Conservation (phyloP, 2,329 filamentous ascomycete genomes). For the Coniochaeta hoffmannii region DNA sequence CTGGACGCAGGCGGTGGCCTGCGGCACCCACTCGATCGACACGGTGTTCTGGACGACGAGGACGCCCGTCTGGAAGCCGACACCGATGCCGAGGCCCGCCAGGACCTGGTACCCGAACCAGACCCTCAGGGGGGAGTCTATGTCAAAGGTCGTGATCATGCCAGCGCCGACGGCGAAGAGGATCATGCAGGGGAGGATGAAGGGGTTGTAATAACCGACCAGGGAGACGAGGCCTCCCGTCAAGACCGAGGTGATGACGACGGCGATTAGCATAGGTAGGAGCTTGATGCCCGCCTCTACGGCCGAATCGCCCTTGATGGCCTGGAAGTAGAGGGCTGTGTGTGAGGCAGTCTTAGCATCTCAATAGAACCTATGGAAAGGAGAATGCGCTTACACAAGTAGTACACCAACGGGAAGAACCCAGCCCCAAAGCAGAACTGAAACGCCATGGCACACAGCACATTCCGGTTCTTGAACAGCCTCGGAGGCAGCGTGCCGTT, state of each 20-base stretch:
- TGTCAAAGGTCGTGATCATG: slow-evolving; percentile 45
- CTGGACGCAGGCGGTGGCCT: slow-evolving; percentile 42
- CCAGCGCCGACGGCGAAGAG: slow-evolving; percentile 38
- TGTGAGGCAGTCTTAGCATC: background rate
- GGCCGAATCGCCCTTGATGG: slow-evolving; percentile 43
- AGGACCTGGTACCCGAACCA: slow-evolving; percentile 56
- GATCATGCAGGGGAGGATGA: slow-evolving; percentile 30
- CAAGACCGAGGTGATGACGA: slow-evolving; percentile 34
- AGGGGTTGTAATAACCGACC: slow-evolving; percentile 36
- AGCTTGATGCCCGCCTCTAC: slow-evolving; percentile 48
- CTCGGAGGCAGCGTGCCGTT: slow-evolving; percentile 40
- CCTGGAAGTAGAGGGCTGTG: slow-evolving; percentile 46
- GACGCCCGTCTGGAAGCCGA: slow-evolving; percentile 39
- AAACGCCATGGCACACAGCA: slow-evolving; percentile 31
- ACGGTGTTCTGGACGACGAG: slow-evolving; percentile 46
- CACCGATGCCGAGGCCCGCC: slow-evolving; percentile 43
- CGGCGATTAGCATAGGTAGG: slow-evolving; percentile 43
- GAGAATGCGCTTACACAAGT: slow-evolving; percentile 33
- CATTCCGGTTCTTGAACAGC: slow-evolving; percentile 37
- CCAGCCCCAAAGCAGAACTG: slow-evolving; percentile 40
- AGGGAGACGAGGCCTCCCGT: slow-evolving; percentile 17
- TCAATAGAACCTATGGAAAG: background rate
- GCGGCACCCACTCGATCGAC: slow-evolving; percentile 37
- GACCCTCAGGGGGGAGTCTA: slow-evolving; percentile 34
- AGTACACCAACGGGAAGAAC: slow-evolving; percentile 48